Evolutionary conservation across 164 flowering plant species (phyloP), one percentile per base, ranked within the genome.

Genomic region (Aristolochia contorta): DNA sequence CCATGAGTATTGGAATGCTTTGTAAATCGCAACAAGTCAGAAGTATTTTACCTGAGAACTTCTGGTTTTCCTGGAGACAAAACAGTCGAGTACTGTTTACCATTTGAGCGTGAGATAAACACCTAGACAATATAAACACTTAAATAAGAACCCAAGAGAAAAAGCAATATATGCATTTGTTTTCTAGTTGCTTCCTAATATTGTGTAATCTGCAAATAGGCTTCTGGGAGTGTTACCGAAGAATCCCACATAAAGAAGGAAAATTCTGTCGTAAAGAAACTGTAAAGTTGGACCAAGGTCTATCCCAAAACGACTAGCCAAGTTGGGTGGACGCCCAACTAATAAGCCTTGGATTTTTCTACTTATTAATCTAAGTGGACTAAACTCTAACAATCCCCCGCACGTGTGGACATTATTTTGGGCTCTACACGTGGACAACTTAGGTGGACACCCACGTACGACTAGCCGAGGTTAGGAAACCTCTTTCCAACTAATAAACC

Each of bases 81-180:
- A 22, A 90, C 97, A 59, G 83, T 71, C 18, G 98, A 87, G 69
- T 74, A 76, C 58, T 72, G 86, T 71, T 82, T 69, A 62, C 92
- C 94, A 72, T 73, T 74, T 59, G 84, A 65, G 24, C 98, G 90
- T 47, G 94, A 75, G 75, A 87, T 80, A 74, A 93, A 90, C 52
- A 77, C 80, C 98, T 93, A 76, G 61, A 72, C 0, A 56, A 49
- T 12, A 24, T 14, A 23, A 16, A 22, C 56, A 22, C 23, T 9
- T 0, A 53, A 53, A 53, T 23, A 21, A 52, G 22, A 52, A 20
- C 1, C 12, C 4, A 53, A 22, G 6, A 14, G 27, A 53, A 22
- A 15, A 53, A 16, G 10, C 23, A 23, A 22, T 1, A 12, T 22
- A 12, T 22, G 12, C 1, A 20, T 0, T 3, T 20, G 19, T 22